These are phyloP conservation scores for Castanospermum australe DNA, from an alignment of 306 rosid species.

Conservation along the genomic window DNA sequence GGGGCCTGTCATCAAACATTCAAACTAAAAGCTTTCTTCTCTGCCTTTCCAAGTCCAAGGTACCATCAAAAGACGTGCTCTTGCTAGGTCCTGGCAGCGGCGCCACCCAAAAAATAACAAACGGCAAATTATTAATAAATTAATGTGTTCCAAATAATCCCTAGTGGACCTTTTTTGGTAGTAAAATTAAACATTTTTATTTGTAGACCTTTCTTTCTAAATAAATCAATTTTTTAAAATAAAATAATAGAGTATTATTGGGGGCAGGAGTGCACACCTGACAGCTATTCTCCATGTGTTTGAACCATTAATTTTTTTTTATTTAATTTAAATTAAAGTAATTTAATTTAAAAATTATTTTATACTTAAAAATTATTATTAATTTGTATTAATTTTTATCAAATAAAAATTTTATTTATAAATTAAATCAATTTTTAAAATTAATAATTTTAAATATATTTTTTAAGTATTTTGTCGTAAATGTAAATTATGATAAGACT, in stretches of 20 bases:
- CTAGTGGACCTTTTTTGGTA: not conserved
- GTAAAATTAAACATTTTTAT: not conserved
- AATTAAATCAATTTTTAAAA: too few species aligned
- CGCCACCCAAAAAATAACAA: not conserved
- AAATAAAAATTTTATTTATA: too few species aligned
- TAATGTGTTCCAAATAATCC: not conserved
- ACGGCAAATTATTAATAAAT: not conserved
- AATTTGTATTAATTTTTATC: too few species aligned
- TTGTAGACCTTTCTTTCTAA: not conserved
- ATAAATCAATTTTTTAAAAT: not conserved
- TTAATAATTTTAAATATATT: too few species aligned
- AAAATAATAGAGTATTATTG: too few species aligned
- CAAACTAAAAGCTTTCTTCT: not conserved
- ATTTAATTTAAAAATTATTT: too few species aligned
- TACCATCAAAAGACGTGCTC: not conserved
- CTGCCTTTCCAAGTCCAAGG: not conserved
- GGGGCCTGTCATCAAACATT: constrained; percentile 7
- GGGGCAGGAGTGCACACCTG: too few species aligned
- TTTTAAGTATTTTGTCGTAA: not conserved
- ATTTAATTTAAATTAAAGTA: too few species aligned
- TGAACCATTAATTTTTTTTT: too few species aligned
- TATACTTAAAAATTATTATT: too few species aligned
- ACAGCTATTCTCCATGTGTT: too few species aligned
- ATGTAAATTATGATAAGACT: not conserved
- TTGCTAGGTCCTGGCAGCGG: not conserved